Conservation (phyloP, 2,329 filamentous ascomycete genomes). For the Chrysoporthe austroafricana region DNA sequence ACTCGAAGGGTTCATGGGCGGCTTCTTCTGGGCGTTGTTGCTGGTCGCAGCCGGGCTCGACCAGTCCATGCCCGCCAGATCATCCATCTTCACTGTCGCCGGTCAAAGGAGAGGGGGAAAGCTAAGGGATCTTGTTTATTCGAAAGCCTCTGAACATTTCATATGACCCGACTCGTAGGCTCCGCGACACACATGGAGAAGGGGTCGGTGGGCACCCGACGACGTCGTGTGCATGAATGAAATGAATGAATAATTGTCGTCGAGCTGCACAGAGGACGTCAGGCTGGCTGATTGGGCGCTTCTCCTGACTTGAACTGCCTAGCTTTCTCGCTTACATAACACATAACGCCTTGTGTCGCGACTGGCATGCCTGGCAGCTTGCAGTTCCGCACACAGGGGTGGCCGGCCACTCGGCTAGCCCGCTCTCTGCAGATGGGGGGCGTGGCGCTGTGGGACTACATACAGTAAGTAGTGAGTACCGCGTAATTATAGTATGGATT, state of each 20-base stretch:
- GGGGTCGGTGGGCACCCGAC: conserved; percentile 2
- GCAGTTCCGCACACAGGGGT: neutral
- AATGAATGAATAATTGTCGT: neutral
- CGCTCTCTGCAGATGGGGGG: neutral
- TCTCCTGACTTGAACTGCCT: conserved; percentile 3
- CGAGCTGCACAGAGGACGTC: neutral
- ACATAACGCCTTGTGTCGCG: neutral
- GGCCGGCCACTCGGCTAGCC: neutral
- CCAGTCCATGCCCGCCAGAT: conserved; percentile 65
- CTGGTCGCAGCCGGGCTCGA: conserved; percentile 45
- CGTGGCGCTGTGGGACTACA: neutral
- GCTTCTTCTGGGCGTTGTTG: conserved; percentile 41
- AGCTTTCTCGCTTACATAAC: conserved; percentile 9
- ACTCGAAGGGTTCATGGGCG: conserved; percentile 48
- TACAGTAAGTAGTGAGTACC: neutral
- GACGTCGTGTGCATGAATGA: neutral
- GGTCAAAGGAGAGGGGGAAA: conserved; percentile 1
- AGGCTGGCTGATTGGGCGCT: neutral
- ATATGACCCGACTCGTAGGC: conserved; percentile 11
- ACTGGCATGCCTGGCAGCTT: neutral
- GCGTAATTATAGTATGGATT: too few species aligned
- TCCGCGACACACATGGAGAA: conserved; percentile 18
- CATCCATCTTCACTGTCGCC: conserved; percentile 54
- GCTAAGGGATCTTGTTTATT: conserved; percentile 28
- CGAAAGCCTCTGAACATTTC: conserved; percentile 28